Conservation (phyloP, 2,329 filamentous ascomycete species). For the Sporothrix variecibatus region DNA sequence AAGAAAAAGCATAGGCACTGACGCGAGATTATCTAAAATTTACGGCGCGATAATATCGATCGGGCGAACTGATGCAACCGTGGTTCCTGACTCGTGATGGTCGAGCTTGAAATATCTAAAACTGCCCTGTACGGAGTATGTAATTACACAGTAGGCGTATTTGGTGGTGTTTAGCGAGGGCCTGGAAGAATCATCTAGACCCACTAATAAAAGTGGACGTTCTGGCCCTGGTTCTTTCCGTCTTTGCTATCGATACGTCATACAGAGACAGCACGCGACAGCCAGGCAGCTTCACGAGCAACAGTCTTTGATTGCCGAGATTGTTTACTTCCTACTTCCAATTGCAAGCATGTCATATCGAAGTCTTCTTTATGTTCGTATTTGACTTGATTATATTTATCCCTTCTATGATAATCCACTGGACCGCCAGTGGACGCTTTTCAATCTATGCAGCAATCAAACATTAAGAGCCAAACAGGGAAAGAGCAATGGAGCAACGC, state of each 20-base stretch:
- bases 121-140: background rate
- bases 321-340: background rate
- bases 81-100: background rate
- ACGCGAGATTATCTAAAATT: background rate
- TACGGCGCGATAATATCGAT: background rate
- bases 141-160: too few relatives aligned
- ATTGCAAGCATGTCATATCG: background rate
- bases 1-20: background rate
- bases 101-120: background rate
- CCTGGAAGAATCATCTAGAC: background rate
- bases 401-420: background rate
- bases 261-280: background rate
- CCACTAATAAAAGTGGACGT: background rate
- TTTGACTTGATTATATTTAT: background rate
- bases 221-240: background rate
- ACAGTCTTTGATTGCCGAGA: background rate
- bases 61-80: background rate
- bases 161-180: background rate
- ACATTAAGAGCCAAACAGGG: background rate
- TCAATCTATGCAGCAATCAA: slow-evolving; percentile 10
- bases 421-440: slow-evolving; percentile 4
- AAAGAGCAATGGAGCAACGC: background rate
- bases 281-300: too few relatives aligned
- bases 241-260: background rate
- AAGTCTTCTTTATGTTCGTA: background rate